Evolutionary conservation across 2,329 filamentous ascomycete species (phyloP).

Genomic region (Xylariaceae sp.): DNA sequence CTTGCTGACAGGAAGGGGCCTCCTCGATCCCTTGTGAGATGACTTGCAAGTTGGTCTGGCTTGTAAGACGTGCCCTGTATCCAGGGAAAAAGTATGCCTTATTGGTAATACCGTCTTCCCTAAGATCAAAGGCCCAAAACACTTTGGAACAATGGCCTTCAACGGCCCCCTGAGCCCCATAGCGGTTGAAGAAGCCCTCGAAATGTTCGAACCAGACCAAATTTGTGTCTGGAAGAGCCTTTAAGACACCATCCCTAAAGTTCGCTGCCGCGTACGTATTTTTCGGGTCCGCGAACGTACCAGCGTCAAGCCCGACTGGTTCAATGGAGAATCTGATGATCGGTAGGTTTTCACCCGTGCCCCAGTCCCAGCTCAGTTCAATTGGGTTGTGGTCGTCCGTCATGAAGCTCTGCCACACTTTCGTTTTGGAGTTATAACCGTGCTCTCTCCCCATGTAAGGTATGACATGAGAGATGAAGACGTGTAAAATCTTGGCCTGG

Average conservation of each 20-base stretch:
- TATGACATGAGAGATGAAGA: too few relatives aligned
- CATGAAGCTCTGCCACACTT: constrained; percentile 48
- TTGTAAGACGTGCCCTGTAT: constrained; percentile 20
- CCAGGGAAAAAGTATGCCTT: constrained; percentile 41
- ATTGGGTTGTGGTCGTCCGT: constrained; percentile 48
- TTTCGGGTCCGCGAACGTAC: constrained; percentile 34
- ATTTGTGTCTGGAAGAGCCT: constrained; percentile 25
- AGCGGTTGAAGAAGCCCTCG: constrained; percentile 17
- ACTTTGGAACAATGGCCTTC: constrained; percentile 29
- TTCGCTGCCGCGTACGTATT: constrained; percentile 30
- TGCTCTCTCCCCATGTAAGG: too few relatives aligned
- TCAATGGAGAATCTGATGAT: constrained; percentile 44
- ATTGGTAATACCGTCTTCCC: constrained; percentile 17
- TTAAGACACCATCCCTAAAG: constrained; percentile 12
- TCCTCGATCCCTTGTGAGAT: constrained; percentile 32
- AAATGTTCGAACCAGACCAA: constrained; percentile 31
- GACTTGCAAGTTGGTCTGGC: constrained; percentile 19
- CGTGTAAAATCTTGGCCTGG: too few relatives aligned
- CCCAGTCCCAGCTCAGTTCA: constrained; percentile 49
- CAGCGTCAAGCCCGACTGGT: constrained; percentile 41
- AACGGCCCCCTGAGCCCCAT: background rate
- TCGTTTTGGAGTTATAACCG: constrained; percentile 7
- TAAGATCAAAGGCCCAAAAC: constrained; percentile 41
- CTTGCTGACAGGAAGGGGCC: constrained; percentile 10
- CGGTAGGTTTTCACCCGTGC: constrained; percentile 29